A percentile compares a stretch with the other conserved stretches of the same genome.
Evolutionary conservation across 192 early-diverging fungal genomes (phyloP).

Genomic region (Dissophora globulifera): DNA sequence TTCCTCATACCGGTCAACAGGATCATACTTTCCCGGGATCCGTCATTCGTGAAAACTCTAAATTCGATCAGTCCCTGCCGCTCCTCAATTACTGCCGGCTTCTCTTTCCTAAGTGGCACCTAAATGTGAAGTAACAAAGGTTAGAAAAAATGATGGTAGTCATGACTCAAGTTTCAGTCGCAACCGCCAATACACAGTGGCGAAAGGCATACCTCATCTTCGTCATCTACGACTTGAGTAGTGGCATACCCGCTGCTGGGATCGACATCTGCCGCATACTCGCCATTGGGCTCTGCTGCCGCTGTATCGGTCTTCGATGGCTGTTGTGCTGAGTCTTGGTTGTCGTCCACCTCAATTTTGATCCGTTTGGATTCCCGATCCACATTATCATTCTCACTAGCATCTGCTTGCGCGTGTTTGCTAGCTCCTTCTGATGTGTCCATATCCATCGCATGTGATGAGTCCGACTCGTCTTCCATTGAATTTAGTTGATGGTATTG

Average conservation of each 20-base stretch:
- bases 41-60: slow-evolving; percentile 86
- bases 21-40: slow-evolving; percentile 81
- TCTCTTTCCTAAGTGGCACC: slow-evolving; percentile 60
- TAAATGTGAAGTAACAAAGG: too few species aligned
- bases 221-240: slow-evolving; percentile 47
- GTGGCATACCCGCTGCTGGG: slow-evolving; percentile 25
- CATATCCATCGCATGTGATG: not conserved
- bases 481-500: not conserved
- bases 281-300: slow-evolving; percentile 14
- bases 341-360: slow-evolving; percentile 46
- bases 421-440: not conserved
- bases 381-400: slow-evolving; percentile 1
- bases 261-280: slow-evolving; percentile 27
- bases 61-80: slow-evolving; percentile 73
- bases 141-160: too few species aligned
- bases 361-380: slow-evolving; percentile 34
- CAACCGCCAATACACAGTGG: too few species aligned
- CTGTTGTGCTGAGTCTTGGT: slow-evolving; percentile 19
- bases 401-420: slow-evolving; percentile 25
- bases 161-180: too few species aligned
- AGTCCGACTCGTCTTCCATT: not conserved
- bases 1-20: slow-evolving; percentile 94
- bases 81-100: slow-evolving; percentile 72
- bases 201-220: slow-evolving; percentile 50
- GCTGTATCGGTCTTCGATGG: slow-evolving; percentile 5